These are phyloP conservation scores for Hordeum vulgare DNA, from an alignment of 176 grass and related monocot genomes.

Conservation along the genomic window DNA sequence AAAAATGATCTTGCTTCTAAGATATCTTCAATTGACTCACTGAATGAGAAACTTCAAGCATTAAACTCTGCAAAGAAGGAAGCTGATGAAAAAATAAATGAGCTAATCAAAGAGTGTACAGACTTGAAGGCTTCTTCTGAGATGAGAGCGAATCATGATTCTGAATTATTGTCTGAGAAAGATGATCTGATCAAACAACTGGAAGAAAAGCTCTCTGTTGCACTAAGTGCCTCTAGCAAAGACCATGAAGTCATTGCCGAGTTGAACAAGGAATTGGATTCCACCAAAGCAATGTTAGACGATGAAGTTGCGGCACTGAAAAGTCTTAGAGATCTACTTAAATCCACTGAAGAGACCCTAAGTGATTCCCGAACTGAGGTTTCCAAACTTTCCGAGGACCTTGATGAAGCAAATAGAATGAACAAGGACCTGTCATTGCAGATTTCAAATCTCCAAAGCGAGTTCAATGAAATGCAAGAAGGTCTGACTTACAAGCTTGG, in stretches of 20 bases:
- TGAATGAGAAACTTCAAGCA: constrained; percentile 57
- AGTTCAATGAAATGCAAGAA: constrained; percentile 53
- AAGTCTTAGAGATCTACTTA: constrained; percentile 54
- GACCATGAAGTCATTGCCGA: constrained; percentile 45
- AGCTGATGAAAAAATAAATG: constrained; percentile 44
- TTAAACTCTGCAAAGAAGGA: constrained; percentile 63
- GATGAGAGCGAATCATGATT: constrained; percentile 45
- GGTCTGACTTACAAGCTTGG: constrained; percentile 51
- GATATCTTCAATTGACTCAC: constrained; percentile 55
- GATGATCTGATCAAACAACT: constrained; percentile 57
- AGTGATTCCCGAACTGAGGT: constrained; percentile 47
- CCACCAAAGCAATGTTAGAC: constrained; percentile 47
- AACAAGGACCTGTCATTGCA: constrained; percentile 63
- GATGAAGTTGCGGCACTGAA: constrained; percentile 46
- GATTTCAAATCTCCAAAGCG: constrained; percentile 57
- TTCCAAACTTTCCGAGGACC: constrained; percentile 57
- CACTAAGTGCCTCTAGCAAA: constrained; percentile 55
- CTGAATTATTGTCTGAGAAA: constrained; percentile 50
- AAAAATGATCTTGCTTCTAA: constrained; percentile 56
- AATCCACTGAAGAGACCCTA: constrained; percentile 55
- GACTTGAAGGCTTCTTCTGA: constrained; percentile 60
- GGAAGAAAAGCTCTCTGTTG: constrained; percentile 67
- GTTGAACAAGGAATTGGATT: constrained; percentile 63
- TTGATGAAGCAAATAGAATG: constrained; percentile 54
- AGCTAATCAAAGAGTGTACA: constrained; percentile 51